phyloP scores from a whole-genome alignment of 2,329 filamentous ascomycete species.

The Colletotrichum abscissum region DNA sequence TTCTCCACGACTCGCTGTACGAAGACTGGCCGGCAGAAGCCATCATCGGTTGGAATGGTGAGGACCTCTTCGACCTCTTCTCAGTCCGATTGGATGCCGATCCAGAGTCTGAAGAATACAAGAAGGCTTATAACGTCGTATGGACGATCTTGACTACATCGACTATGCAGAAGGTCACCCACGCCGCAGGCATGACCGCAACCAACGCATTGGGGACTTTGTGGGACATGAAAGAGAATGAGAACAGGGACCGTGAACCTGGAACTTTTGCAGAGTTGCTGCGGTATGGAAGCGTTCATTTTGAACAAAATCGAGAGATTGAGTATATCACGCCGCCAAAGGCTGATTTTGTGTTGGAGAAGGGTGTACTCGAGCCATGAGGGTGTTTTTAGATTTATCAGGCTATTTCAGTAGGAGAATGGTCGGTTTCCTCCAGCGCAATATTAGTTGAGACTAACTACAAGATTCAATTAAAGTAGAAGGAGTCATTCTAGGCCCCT shows the following conservation, averaged over 20 bases:
- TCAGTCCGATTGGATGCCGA: slow-evolving; percentile 2
- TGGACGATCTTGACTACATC: slow-evolving; percentile 14
- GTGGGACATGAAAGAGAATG: slow-evolving; percentile 20
- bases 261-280: slow-evolving; percentile 22
- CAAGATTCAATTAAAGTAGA: no score
- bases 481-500: no score
- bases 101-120: slow-evolving; percentile 14
- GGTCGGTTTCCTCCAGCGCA: no score
- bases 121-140: slow-evolving; percentile 4
- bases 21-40: slow-evolving; percentile 14
- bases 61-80: slow-evolving; percentile 11
- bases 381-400: no score
- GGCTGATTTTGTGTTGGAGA: not conserved
- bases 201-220: slow-evolving; percentile 9
- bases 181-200: not conserved
- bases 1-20: slow-evolving; percentile 3
- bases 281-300: slow-evolving; percentile 11
- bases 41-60: slow-evolving; percentile 17
- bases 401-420: no score
- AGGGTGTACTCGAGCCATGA: not conserved
- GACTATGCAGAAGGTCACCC: slow-evolving; percentile 24
- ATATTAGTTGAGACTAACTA: not conserved
- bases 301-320: slow-evolving; percentile 5
- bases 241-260: slow-evolving; percentile 2
- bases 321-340: not conserved